Conservation (phyloP, 208 protist species). For the Trypanosomatidae sp. region DNA sequence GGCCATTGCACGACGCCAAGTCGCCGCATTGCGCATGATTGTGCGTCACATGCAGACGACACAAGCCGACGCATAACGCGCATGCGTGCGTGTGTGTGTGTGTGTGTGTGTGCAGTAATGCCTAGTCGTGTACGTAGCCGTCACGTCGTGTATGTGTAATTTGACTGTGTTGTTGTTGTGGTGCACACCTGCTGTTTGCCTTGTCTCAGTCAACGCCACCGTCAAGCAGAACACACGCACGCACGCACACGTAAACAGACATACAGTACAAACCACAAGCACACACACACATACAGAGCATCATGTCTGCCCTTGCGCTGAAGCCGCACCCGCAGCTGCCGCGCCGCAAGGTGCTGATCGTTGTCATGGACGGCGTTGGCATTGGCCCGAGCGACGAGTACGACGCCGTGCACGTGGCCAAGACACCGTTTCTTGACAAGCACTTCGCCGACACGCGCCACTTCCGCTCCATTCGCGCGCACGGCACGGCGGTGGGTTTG, state of each 20-base stretch:
- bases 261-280: neutral
- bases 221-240: neutral
- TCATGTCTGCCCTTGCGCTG: slow-evolving; percentile 47
- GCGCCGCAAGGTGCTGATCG: slow-evolving; percentile 68
- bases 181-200: slow-evolving; percentile 1
- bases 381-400: slow-evolving; percentile 83
- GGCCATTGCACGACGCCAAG: too few relatives aligned
- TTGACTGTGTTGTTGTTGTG: slow-evolving; percentile 1
- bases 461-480: slow-evolving; percentile 86
- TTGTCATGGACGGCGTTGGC: slow-evolving; percentile 84
- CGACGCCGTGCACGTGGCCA: slow-evolving; percentile 86
- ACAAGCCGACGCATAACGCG: too few relatives aligned
- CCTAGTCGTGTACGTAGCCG: too few relatives aligned
- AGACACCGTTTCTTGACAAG: slow-evolving; percentile 79
- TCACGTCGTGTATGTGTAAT: neutral
- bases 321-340: slow-evolving; percentile 44
- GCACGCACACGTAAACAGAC: slow-evolving; percentile 1
- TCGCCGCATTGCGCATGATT: too few relatives aligned
- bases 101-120: too few relatives aligned
- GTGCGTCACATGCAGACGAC: too few relatives aligned
- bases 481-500: slow-evolving; percentile 89
- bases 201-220: neutral
- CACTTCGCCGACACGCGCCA: slow-evolving; percentile 22
- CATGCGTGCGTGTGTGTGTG: too few relatives aligned
- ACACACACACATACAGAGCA: slow-evolving; percentile 2